Percentiles rank a stretch among this genome's conserved stretches.
Evolutionary conservation across 2,329 filamentous ascomycete genomes (phyloP).

Genomic region (Aurifilum marmelostoma): DNA sequence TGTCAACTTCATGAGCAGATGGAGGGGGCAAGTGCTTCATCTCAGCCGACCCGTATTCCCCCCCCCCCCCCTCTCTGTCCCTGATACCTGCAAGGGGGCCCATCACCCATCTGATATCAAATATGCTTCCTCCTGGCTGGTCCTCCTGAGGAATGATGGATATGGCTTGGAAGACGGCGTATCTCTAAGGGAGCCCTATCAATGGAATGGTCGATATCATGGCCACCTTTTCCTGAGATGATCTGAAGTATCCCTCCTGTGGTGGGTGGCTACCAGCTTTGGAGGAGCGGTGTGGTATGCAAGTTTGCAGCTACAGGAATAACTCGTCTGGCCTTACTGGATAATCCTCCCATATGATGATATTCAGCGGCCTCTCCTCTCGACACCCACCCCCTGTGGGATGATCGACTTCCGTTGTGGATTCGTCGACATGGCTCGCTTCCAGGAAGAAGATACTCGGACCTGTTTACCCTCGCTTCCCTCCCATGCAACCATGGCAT

Average conservation of each 20-base stretch:
- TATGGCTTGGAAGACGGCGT: neutral
- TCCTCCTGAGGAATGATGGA: neutral
- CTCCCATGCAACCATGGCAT: neutral
- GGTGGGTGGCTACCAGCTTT: neutral
- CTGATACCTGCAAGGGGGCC: neutral
- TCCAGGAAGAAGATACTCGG: neutral
- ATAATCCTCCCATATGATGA: neutral
- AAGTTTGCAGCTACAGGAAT: neutral
- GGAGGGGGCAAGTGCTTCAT: constrained; percentile 21
- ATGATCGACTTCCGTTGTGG: neutral
- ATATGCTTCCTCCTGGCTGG: neutral
- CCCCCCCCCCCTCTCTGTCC: neutral
- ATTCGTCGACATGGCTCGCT: neutral
- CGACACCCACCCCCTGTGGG: neutral
- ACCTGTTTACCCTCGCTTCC: neutral
- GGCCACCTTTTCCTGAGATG: neutral
- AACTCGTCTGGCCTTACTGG: neutral
- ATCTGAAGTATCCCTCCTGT: neutral
- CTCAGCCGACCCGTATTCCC: neutral
- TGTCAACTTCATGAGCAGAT: neutral
- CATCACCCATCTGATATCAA: neutral
- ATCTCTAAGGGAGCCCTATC: neutral
- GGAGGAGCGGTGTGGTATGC: neutral
- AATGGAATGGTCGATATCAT: neutral
- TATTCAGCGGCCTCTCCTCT: neutral